Evolutionary conservation across 2,329 filamentous ascomycete species (phyloP), one percentile per base, ranked within the genome.

Genomic region (Aspergillus novofumigatus): DNA sequence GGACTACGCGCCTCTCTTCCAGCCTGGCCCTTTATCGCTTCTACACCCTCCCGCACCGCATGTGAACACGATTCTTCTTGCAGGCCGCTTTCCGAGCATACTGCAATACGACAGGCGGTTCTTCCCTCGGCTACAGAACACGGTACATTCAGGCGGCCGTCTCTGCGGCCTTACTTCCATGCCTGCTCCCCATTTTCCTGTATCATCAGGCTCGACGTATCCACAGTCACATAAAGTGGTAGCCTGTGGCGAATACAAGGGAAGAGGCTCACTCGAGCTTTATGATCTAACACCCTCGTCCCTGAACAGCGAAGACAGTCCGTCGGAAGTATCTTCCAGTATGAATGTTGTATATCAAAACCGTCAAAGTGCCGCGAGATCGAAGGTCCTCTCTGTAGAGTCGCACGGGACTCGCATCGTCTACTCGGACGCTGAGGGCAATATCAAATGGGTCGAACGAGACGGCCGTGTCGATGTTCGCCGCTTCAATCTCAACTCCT

Each of bases 241-340:
- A 52, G 90, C 91, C 2, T 90, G 89, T 42, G 93, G 92, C 4
- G 90, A 93, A 69, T 97, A 97, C 77, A 95, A 94, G 65, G 91
- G 89, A 32, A 92, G 94, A 72, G 93, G 93, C 0, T 92, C 89
- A 0, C 78, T 97, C 1, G 93, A 97, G 69, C 77, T 96, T n/a
- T 96, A 96, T 71, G 59, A 69, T 59, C 62, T 77, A 64, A 70
- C 60, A 53, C 66, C 60, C 60, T 65, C 60, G 56, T 66, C 53
- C 59, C 70, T 66, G 60, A 69, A 67, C 25, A 41, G 58, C 52
- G 41, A 70, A 59, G 56, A 65, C 54, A 55, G 62, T 52, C 53
- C 63, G 10, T 68, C 68, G 17, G 62, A 64, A 7, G 58, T 57
- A 35, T 67, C 70, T 8, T 72, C 70, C 2, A 63, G 53, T 17